Evolutionary conservation across 2,329 filamentous ascomycete species (phyloP), one percentile per base, ranked within the genome.

Genomic region (Sclerotinia subarctica): DNA sequence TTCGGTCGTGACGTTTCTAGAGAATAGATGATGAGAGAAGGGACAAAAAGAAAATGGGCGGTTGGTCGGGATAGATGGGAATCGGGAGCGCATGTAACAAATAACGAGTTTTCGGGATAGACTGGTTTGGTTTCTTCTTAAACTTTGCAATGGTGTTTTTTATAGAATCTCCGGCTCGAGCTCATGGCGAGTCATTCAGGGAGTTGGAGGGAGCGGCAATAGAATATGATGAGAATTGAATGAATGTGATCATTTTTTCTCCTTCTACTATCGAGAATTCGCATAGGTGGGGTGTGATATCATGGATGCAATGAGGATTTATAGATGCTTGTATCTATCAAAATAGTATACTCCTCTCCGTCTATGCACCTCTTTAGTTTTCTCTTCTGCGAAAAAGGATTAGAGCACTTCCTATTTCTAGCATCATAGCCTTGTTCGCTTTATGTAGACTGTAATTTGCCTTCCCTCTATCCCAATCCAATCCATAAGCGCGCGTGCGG

Each of bases 1-100:
- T 99, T 99, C 78, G 95, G 95, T 71, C 93, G 95, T 79, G 95
- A 99, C 77, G 92, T 98, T 64, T 94, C 92, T 56, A 86, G 92
- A 76, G 92, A 94, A 82, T 94, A 88, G 78, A 71, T 17, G 24
- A 29, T 15, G n/a, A 59, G 24, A 29, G 59, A 46, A 57, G 26
- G 15, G 21, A 11, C 35, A 35, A 51, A 47, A 44, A 46, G 44
- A 32, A 52, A 52, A 63, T 64, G 56, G n/a, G 4, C 13, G 65
- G 57, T 13, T 63, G 49, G 57, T 51, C 46, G 46, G 59, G 59
- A 62, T 21, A 57, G 68, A 65, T n/a, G 53, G 66, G 54, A 54
- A 68, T 46, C 47, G 47, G 66, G 59, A 51, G 66, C 52, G 51
- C 49, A 51, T 57, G 63, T 49, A 66, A 66, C 47, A 64, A 64